Base-by-base conservation (phyloP, 2,329 filamentous ascomycete species). In the Didymella lethalis region DNA sequence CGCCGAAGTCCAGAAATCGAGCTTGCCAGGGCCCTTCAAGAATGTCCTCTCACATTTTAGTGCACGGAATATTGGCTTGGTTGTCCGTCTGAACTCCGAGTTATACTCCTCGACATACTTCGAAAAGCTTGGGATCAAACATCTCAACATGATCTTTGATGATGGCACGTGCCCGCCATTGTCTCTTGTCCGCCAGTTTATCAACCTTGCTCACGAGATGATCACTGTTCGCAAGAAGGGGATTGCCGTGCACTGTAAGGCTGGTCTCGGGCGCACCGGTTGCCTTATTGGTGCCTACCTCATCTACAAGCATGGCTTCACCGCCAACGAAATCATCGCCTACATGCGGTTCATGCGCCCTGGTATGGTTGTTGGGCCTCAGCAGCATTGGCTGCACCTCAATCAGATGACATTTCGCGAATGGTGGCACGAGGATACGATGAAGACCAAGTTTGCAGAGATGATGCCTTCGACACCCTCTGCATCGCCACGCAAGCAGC, bases 331-430 rank as follows among this genome's bases (percentile, higher is more conserved):
- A 80, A 88, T 97, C 71, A 98, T 98, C 75, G 91, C 93, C 3
- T 99, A 93, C 78, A 98, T 99, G 94, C 89, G 94, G 61, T 99
- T 99, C 81, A 98, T 98, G 94, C 87, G 94, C 58, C 95, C 95
- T 0, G 95, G 95, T 52, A 99, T 99, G 95, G 95, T 99, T 7
- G 95, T 99, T 52, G 95, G 95, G 0, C 95, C 95, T 38, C 95
- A 99, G 76, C 95, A 99, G 80, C 95, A 99, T 80, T 99, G 95
- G 95, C 86, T 99, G 54, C 95, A 99, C 75, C 86, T 99, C 63
- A 97, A 99, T 81, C 95, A 99, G 79, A 91, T 91, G 34, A 89
- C 91, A 34, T 99, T 99, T 87, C 88, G 95, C n/a, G 93, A 98
- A 79, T 99, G 95, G 95, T 98, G 93, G 92, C 85, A 87, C 64